A percentile compares a stretch with the other conserved stretches of the same genome.
These are phyloP conservation scores for Pleurotus cornucopiae DNA, from an alignment of 768 basidiomycete genomes.

Conservation along the genomic window DNA sequence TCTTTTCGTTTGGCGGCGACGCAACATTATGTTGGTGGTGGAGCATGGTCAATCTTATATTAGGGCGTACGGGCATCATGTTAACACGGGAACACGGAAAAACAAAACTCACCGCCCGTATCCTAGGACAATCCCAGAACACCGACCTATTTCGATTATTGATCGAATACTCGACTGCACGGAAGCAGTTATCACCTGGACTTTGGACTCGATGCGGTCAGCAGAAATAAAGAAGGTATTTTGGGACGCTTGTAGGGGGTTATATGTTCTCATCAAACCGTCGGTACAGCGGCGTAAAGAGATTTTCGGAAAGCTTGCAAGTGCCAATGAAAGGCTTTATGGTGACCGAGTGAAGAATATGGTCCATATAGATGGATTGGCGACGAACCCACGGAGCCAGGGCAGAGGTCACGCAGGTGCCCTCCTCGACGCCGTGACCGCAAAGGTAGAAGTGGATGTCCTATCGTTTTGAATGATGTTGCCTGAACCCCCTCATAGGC, in stretches of 20 bases:
- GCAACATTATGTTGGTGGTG: background rate
- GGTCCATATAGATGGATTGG: slow-evolving; percentile 24
- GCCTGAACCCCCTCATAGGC: slow-evolving; percentile 16
- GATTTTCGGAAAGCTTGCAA: slow-evolving; percentile 16
- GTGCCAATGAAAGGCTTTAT: slow-evolving; percentile 17
- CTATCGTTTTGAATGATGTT: background rate
- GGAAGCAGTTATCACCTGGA: background rate
- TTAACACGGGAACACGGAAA: background rate
- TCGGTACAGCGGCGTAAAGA: slow-evolving; percentile 16
- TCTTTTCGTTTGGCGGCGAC: background rate
- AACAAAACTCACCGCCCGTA: background rate
- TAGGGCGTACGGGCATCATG: background rate
- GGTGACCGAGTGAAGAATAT: slow-evolving; percentile 24
- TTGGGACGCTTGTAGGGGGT: background rate
- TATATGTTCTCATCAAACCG: background rate
- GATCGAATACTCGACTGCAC: background rate
- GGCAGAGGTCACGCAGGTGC: slow-evolving; percentile 26
- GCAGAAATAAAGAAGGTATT: background rate
- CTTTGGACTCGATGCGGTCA: background rate
- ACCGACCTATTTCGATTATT: background rate
- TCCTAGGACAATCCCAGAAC: background rate
- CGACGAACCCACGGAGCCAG: slow-evolving; percentile 22
- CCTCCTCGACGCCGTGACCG: slow-evolving; percentile 21
- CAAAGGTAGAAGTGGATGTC: slow-evolving; percentile 14
- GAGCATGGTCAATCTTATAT: background rate